These are phyloP conservation scores for Melampsora allii-populina DNA, from an alignment of 1,284 basidiomycete species.

Conservation along the genomic window DNA sequence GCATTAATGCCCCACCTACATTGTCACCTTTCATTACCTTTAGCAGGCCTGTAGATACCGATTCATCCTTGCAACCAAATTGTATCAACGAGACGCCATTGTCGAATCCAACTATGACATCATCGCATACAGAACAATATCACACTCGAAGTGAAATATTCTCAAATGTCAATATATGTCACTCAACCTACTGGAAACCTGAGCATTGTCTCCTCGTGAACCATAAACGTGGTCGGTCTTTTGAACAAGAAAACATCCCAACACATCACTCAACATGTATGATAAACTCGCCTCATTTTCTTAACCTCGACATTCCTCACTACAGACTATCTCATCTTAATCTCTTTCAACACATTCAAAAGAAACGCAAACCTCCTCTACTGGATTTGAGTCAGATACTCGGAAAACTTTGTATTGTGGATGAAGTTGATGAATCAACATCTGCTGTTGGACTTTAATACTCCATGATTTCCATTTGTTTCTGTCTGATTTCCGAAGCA, in stretches of 20 bases:
- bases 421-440: slow-evolving; percentile 1
- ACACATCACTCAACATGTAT: neutral
- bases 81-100: neutral
- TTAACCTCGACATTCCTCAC: neutral
- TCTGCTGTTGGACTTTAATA: neutral
- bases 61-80: neutral
- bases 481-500: neutral
- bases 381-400: neutral
- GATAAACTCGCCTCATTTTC: neutral
- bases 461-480: neutral
- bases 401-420: neutral
- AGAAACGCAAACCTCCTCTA: neutral
- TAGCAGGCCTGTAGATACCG: neutral
- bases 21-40: neutral
- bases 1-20: neutral
- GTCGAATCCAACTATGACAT: neutral
- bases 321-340: neutral
- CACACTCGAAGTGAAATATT: neutral
- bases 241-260: neutral
- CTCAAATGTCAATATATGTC: neutral
- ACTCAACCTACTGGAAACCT: no score
- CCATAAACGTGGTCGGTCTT: neutral
- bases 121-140: neutral
- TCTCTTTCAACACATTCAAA: neutral
- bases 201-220: no score